A percentile compares a stretch with the other conserved stretches of the same genome.
Conservation (phyloP, 106 monocot species). For the Agapanthus africanus region DNA sequence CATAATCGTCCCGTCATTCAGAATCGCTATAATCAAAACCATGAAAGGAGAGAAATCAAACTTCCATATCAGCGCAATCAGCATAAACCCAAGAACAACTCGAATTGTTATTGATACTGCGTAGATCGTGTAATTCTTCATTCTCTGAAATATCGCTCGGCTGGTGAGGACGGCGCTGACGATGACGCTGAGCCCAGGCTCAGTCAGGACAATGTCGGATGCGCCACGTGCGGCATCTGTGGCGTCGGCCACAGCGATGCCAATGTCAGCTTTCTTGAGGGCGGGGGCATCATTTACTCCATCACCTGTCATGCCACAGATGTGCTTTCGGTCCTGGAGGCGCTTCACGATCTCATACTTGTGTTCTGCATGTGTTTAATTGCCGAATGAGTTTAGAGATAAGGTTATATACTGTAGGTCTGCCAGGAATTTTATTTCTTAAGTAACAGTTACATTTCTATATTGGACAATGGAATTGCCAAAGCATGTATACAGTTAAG, state of each 20-base stretch:
- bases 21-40: constrained; percentile 46
- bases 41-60: constrained; percentile 52
- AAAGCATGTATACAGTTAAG: too few relatives aligned
- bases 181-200: constrained; percentile 56
- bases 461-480: too few relatives aligned
- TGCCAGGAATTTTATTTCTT: too few relatives aligned
- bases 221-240: constrained; percentile 47
- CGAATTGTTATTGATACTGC: constrained; percentile 54
- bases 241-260: constrained; percentile 42
- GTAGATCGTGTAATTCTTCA: constrained; percentile 59
- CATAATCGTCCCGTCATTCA: constrained; percentile 64
- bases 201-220: constrained; percentile 49
- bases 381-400: too few relatives aligned
- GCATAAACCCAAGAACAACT: constrained; percentile 42
- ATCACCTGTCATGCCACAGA: constrained; percentile 51
- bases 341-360: constrained; percentile 49
- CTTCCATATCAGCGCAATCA: constrained; percentile 41
- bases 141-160: constrained; percentile 58
- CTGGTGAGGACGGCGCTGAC: constrained; percentile 46
- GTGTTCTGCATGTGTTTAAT: constrained; percentile 47
- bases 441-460: too few relatives aligned
- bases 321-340: constrained; percentile 46
- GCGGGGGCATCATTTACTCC: constrained; percentile 55
- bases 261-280: constrained; percentile 51
- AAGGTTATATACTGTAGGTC: too few relatives aligned